These are phyloP conservation scores for Aspergillus cavernicola DNA, from an alignment of 495 filamentous ascomycete species.

Conservation along the genomic window DNA sequence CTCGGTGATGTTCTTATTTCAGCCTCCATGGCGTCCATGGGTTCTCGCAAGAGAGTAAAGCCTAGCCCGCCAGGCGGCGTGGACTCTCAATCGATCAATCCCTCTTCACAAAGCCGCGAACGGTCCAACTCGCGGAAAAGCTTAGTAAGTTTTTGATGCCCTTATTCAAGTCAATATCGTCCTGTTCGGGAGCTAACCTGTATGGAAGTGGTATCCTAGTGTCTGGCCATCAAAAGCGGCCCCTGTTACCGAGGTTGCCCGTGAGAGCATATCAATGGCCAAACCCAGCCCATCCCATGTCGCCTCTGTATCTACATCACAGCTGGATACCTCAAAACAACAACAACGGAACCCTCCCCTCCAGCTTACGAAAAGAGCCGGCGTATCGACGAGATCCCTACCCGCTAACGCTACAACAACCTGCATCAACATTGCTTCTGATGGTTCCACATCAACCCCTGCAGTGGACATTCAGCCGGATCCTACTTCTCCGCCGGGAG, in stretches of 20 bases:
- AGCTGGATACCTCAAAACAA: slow-evolving; percentile 26
- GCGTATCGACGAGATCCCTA: slow-evolving; percentile 43
- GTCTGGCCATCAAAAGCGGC: slow-evolving; percentile 70
- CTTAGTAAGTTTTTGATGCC: slow-evolving; percentile 25
- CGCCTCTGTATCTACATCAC: slow-evolving; percentile 30
- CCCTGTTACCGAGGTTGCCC: slow-evolving; percentile 70
- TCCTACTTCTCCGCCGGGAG: slow-evolving; percentile 14
- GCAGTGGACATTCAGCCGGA: slow-evolving; percentile 24
- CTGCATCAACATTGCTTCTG: slow-evolving; percentile 47
- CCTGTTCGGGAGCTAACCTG: slow-evolving; percentile 16
- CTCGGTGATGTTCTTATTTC: slow-evolving; percentile 30
- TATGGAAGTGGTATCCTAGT: slow-evolving; percentile 49
- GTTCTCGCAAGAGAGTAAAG: slow-evolving; percentile 62
- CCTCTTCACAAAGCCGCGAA: slow-evolving; percentile 17
- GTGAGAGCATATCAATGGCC: slow-evolving; percentile 68
- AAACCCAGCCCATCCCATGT: slow-evolving; percentile 43
- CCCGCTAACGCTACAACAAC: slow-evolving; percentile 48
- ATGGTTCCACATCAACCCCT: slow-evolving; percentile 37
- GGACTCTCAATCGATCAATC: slow-evolving; percentile 33
- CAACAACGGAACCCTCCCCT: slow-evolving; percentile 31
- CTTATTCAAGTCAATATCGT: neutral
- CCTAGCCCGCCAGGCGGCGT: slow-evolving; percentile 50
- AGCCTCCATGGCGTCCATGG: slow-evolving; percentile 46
- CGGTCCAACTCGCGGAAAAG: slow-evolving; percentile 27
- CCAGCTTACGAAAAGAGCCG: slow-evolving; percentile 39